Conservation (phyloP, 805 yeast genomes). For the Ogataea ganodermae region DNA sequence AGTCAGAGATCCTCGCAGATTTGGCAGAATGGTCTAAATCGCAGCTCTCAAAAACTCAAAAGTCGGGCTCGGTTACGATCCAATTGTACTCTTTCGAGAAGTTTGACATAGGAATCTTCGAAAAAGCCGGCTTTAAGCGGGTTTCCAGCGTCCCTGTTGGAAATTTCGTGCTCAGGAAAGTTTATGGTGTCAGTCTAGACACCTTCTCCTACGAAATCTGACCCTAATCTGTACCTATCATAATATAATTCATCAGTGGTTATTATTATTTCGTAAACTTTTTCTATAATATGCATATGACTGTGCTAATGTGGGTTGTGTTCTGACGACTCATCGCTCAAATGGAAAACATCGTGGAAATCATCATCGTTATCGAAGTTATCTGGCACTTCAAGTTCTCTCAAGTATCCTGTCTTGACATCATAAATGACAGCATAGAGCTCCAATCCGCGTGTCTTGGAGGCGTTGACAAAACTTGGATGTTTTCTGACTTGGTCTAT, state of each 20-base stretch:
- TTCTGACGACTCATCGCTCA: conserved; percentile 20
- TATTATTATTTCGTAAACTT: conserved; percentile 7
- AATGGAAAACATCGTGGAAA: conserved; percentile 30
- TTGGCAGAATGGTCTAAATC: conserved; percentile 60
- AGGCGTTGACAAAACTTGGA: conserved; percentile 68
- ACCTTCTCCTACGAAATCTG: conserved; percentile 17
- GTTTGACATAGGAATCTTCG: conserved; percentile 39
- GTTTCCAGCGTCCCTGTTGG: conserved; percentile 24
- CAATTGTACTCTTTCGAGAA: conserved; percentile 57
- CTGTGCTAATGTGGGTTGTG: conserved; percentile 8
- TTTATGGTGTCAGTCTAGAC: conserved; percentile 26
- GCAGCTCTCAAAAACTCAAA: conserved; percentile 42
- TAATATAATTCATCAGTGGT: no score
- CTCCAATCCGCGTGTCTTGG: conserved; percentile 61
- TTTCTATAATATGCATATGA: conserved; percentile 1
- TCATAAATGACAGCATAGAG: conserved; percentile 86
- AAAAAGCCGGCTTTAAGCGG: conserved; percentile 45
- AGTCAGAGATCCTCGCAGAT: conserved; percentile 64
- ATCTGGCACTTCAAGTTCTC: conserved; percentile 33
- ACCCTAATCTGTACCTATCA: no score
- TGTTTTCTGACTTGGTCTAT: conserved; percentile 65
- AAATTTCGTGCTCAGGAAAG: conserved; percentile 13
- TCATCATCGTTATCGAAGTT: conserved; percentile 26
- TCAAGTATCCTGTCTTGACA: conserved; percentile 70
- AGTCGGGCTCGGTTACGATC: conserved; percentile 40